Conservation (phyloP, 108 stramenopile species). For the Cyclotella choctawhatcheeana region DNA sequence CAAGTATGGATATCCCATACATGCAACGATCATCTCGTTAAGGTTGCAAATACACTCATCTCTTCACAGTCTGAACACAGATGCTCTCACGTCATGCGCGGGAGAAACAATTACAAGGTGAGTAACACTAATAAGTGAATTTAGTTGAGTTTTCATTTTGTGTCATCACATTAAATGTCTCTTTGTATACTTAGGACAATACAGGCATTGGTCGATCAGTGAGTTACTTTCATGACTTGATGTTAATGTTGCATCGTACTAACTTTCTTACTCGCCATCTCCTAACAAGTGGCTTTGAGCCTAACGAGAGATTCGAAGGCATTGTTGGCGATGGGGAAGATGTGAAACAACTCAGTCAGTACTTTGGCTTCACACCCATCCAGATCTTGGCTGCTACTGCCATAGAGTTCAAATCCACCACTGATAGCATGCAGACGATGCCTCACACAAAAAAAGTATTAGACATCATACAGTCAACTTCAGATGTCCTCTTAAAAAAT, state of each 20-base stretch:
- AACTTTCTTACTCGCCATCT: too few relatives aligned
- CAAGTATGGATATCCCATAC: conserved; percentile 72
- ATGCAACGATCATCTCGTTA: conserved; percentile 62
- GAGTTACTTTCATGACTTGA: background rate
- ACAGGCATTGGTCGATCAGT: conserved; percentile 13
- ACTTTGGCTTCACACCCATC: conserved; percentile 78
- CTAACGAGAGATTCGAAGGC: conserved; percentile 77
- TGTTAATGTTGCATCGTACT: too few relatives aligned
- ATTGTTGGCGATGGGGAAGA: conserved; percentile 41
- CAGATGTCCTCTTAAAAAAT: conserved; percentile 55
- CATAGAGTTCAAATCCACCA: conserved; percentile 25
- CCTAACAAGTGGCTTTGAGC: conserved; percentile 65
- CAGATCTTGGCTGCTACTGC: conserved; percentile 70
- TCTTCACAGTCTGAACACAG: too few relatives aligned
- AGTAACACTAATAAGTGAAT: conserved; percentile 2
- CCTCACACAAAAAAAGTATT: conserved; percentile 28
- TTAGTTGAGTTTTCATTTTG: background rate
- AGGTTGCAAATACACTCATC: too few relatives aligned
- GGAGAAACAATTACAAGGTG: conserved; percentile 25
- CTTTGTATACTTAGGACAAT: conserved; percentile 1
- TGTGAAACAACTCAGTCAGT: conserved; percentile 40
- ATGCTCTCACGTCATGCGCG: too few relatives aligned
- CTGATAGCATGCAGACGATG: conserved; percentile 33
- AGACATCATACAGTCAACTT: conserved; percentile 42
- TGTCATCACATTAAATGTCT: background rate